phyloP scores from a whole-genome alignment of 805 yeast species.

The Pichia californica region DNA sequence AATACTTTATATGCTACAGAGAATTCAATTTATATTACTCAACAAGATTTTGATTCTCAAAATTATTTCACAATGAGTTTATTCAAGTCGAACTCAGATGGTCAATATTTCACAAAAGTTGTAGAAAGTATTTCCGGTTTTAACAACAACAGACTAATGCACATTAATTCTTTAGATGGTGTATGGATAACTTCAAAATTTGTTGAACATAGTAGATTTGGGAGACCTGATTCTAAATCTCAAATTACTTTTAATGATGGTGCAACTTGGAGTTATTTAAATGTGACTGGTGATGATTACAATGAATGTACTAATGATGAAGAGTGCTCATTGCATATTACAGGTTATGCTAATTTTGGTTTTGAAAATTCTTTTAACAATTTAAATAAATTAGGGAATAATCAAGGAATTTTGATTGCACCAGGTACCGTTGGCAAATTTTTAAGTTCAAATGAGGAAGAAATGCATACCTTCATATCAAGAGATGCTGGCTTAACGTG shows the following conservation, averaged over 20 bases:
- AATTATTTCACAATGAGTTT: slow-evolving; percentile 34
- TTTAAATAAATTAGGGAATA: slow-evolving; percentile 33
- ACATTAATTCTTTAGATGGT: slow-evolving; percentile 52
- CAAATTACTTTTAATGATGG: slow-evolving; percentile 49
- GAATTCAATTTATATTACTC: slow-evolving; percentile 35
- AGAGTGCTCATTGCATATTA: slow-evolving; percentile 43
- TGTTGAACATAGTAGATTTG: no score
- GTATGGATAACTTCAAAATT: slow-evolving; percentile 47
- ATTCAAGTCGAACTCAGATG: slow-evolving; percentile 50
- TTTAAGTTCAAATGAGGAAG: slow-evolving; percentile 27
- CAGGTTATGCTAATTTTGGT: slow-evolving; percentile 35
- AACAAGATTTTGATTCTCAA: no score
- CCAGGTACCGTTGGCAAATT: slow-evolving; percentile 76
- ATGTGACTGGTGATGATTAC: slow-evolving; percentile 34
- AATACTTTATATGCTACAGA: slow-evolving; percentile 35
- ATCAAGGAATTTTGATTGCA: slow-evolving; percentile 52
- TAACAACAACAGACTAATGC: slow-evolving; percentile 31
- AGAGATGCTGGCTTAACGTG: slow-evolving; percentile 75
- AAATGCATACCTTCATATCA: slow-evolving; percentile 48
- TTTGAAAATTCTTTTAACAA: slow-evolving; percentile 30
- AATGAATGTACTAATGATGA: slow-evolving; percentile 36
- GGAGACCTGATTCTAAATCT: slow-evolving; percentile 19
- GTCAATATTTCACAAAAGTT: slow-evolving; percentile 42
- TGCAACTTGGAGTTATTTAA: slow-evolving; percentile 42
- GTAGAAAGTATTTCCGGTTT: slow-evolving; percentile 36